These are phyloP conservation scores for Aspergillus incahuasiensis DNA, from an alignment of 495 filamentous ascomycete genomes.

Conservation along the genomic window DNA sequence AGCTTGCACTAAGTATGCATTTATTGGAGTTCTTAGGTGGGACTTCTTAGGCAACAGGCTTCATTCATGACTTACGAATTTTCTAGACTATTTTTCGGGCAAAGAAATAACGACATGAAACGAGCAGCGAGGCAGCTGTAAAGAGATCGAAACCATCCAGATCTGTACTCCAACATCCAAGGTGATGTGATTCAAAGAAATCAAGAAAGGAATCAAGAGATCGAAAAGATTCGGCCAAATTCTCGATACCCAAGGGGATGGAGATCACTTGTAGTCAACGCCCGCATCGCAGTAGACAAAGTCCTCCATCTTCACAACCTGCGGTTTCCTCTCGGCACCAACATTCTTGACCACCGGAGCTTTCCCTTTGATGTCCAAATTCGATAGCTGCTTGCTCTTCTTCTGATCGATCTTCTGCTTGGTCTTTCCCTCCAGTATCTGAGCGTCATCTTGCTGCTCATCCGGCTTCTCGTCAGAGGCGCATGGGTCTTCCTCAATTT, in stretches of 20 bases:
- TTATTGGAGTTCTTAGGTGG: no score
- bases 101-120: not conserved
- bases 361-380: not conserved
- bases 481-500: no score
- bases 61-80: not conserved
- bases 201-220: not conserved
- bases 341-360: slow-evolving; percentile 5
- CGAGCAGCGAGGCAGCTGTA: not conserved
- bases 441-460: not conserved
- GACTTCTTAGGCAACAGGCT: not conserved
- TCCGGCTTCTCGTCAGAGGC: no score
- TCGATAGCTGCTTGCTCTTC: not conserved
- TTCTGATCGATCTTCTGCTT: not conserved
- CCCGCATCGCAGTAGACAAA: not conserved
- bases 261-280: not conserved
- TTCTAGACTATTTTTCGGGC: not conserved
- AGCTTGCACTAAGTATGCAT: not conserved
- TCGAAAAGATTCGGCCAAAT: not conserved
- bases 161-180: not conserved
- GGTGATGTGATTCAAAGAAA: not conserved
- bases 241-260: not conserved
- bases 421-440: not conserved
- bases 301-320: not conserved
- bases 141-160: not conserved
- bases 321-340: slow-evolving; percentile 10